A percentile compares a stretch with the other conserved stretches of the same genome.
Conservation (phyloP, 2,329 filamentous ascomycete genomes). For the Akanthomyces lecanii region DNA sequence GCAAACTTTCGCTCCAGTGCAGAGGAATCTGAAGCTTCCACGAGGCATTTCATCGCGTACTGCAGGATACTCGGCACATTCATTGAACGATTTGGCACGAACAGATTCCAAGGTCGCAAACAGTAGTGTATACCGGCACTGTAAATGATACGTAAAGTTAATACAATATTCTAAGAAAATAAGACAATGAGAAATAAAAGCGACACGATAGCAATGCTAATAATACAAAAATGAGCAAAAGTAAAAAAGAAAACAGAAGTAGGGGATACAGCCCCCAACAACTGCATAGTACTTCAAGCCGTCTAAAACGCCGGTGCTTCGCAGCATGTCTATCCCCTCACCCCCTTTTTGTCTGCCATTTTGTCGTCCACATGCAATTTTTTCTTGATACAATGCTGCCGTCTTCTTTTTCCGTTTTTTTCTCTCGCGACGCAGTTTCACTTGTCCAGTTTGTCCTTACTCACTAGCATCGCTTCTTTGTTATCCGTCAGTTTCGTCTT, state of each 20-base stretch:
- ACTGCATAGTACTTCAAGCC: not conserved
- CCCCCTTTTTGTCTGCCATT: not conserved
- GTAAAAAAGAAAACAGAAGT: no score
- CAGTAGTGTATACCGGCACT: no score
- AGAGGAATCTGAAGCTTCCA: no score
- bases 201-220: not conserved
- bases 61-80: no score
- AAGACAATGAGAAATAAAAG: not conserved
- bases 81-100: no score
- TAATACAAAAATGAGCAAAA: not conserved
- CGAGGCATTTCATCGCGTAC: no score
- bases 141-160: not conserved
- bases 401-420: no score
- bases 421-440: not conserved
- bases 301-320: not conserved
- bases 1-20: no score
- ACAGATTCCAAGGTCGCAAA: no score
- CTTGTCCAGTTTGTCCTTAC: not conserved
- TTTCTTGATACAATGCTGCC: no score
- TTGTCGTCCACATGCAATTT: not conserved
- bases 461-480: not conserved
- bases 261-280: no score
- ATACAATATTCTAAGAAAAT: not conserved
- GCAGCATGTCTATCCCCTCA: not conserved
- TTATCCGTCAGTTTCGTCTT: not conserved